These are phyloP conservation scores for Coemansia sp. DNA, from an alignment of 192 early-diverging fungal species.

Conservation along the genomic window DNA sequence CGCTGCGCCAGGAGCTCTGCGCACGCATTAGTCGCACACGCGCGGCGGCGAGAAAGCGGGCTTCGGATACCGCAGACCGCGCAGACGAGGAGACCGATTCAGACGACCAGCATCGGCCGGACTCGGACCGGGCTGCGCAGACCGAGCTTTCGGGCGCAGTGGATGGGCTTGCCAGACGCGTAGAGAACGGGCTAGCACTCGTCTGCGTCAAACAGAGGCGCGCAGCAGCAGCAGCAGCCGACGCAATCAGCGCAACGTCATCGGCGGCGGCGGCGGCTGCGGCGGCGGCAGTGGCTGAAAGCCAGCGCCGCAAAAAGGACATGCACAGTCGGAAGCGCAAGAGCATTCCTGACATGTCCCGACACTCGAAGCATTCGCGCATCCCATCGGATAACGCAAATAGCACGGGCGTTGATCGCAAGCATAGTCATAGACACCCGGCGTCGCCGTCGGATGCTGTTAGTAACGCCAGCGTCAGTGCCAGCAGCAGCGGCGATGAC, in stretches of 20 bases:
- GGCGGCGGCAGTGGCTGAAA: not conserved
- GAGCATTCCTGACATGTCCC: conserved; percentile 54
- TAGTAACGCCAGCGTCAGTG: conserved; percentile 1
- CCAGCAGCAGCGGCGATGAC: conserved; percentile 2
- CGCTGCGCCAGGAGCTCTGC: conserved; percentile 33
- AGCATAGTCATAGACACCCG: not conserved
- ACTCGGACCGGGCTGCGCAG: too few species aligned
- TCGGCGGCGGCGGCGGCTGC: not conserved
- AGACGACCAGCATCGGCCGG: not conserved
- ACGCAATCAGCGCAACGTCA: conserved; percentile 23
- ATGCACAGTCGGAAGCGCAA: conserved; percentile 47
- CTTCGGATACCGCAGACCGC: not conserved
- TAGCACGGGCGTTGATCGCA: not conserved
- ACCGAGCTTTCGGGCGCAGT: conserved; percentile 24
- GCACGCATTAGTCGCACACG: conserved; percentile 14
- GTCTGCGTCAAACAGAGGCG: conserved; percentile 39
- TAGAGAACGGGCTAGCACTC: conserved; percentile 36
- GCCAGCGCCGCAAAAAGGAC: not conserved
- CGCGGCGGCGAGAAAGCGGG: not conserved
- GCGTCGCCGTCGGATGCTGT: too few species aligned
- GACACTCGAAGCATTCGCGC: conserved; percentile 43
- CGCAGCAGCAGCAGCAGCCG: conserved; percentile 34
- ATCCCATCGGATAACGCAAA: conserved; percentile 28
- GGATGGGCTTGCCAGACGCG: conserved; percentile 42
- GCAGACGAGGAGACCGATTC: conserved; percentile 6